A percentile compares a stretch with the other conserved stretches of the same genome.
phyloP scores from a whole-genome alignment of 2,329 filamentous ascomycete species.

The Colletotrichum musicola region DNA sequence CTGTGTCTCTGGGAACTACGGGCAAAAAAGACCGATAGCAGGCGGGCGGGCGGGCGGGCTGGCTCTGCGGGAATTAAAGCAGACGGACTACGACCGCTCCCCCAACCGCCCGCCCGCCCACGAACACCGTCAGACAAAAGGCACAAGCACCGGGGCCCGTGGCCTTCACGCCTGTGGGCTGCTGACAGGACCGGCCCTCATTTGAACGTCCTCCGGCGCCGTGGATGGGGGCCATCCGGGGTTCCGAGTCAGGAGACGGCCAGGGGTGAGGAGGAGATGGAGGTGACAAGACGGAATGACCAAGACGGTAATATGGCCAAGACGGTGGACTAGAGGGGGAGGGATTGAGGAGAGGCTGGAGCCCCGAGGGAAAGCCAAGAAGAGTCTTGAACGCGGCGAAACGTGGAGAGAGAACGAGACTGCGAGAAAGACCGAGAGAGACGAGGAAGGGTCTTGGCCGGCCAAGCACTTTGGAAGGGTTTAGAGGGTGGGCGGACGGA shows the following conservation, averaged over 20 bases:
- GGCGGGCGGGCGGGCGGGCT: neutral
- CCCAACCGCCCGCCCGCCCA: neutral
- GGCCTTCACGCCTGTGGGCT: conserved; percentile 8
- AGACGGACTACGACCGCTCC: neutral
- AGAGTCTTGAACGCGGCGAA: conserved; percentile 9
- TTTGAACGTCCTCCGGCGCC: conserved; percentile 36
- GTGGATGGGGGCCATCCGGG: conserved; percentile 26
- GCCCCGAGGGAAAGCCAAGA: neutral
- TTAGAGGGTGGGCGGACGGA: conserved; percentile 4
- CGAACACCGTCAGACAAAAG: neutral
- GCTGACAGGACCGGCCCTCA: conserved; percentile 26
- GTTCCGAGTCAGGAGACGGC: conserved; percentile 30
- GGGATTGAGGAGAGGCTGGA: neutral
- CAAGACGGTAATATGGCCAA: conserved; percentile 19
- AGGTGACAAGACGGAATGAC: conserved; percentile 24
- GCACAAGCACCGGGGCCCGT: conserved; percentile 1
- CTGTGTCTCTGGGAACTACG: neutral
- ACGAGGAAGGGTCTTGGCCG: neutral
- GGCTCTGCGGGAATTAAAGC: conserved; percentile 16
- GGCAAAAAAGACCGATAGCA: too few relatives aligned
- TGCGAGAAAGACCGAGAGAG: neutral
- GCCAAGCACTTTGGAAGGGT: neutral
- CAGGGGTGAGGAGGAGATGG: conserved; percentile 5
- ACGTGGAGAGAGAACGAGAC: conserved; percentile 13
- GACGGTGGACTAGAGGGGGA: neutral